Conservation (phyloP, 1,284 basidiomycete species). For the Cystobasidiaceae sp. region DNA sequence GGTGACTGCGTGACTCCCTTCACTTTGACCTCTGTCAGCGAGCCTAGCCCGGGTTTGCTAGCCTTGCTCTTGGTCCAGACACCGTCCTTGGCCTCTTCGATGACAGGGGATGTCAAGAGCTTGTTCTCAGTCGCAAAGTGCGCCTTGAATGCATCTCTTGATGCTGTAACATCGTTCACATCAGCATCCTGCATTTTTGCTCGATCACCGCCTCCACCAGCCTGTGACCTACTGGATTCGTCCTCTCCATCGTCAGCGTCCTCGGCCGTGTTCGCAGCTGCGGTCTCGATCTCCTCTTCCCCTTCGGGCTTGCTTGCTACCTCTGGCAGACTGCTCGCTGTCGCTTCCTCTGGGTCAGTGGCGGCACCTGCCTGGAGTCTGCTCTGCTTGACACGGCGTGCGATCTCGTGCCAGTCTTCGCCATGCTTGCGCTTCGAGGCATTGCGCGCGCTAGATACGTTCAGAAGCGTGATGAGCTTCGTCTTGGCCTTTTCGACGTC, state of each 20-base stretch:
- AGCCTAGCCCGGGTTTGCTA: slow-evolving; percentile 43
- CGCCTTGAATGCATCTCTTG: slow-evolving; percentile 52
- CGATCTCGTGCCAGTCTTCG: slow-evolving; percentile 56
- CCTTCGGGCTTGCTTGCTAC: slow-evolving; percentile 41
- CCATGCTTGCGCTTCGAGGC: slow-evolving; percentile 53
- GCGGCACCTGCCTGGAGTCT: slow-evolving; percentile 35
- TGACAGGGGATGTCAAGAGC: slow-evolving; percentile 53
- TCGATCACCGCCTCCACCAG: slow-evolving; percentile 9
- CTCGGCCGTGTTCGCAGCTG: slow-evolving; percentile 25
- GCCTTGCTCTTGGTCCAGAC: slow-evolving; percentile 54
- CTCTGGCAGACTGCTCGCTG: slow-evolving; percentile 37
- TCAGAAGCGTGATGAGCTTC: slow-evolving; percentile 83
- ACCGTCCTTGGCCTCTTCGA: slow-evolving; percentile 53
- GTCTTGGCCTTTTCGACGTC: slow-evolving; percentile 34
- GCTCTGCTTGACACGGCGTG: slow-evolving; percentile 48
- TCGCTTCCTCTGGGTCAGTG: slow-evolving; percentile 31
- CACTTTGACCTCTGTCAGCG: not conserved
- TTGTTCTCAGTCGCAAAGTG: slow-evolving; percentile 61
- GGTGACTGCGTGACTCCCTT: not conserved
- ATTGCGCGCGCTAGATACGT: slow-evolving; percentile 59
- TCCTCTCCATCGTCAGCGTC: slow-evolving; percentile 37
- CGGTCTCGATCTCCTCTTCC: slow-evolving; percentile 38
- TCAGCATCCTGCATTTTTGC: slow-evolving; percentile 5
- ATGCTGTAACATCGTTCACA: not conserved
- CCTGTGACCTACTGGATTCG: slow-evolving; percentile 2